Percentiles rank a stretch among this genome's conserved stretches.
Evolutionary conservation across 139 green algal species (phyloP).

Genomic region (Chlorella sp.): DNA sequence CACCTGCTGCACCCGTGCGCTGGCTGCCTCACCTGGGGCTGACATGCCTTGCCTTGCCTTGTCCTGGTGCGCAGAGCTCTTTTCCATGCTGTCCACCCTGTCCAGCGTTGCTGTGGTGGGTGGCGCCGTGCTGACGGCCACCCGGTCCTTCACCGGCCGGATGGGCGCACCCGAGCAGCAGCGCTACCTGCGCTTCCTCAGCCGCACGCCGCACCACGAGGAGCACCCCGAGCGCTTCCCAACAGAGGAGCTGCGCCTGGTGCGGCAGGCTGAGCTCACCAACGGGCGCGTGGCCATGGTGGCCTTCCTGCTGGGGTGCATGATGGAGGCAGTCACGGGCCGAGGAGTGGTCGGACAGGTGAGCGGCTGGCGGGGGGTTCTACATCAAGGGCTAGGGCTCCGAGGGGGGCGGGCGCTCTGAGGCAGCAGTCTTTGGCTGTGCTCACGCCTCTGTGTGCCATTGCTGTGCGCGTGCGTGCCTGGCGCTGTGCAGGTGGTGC

Average conservation of each 20-base stretch:
- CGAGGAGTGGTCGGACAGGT: too few relatives aligned
- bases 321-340: too few relatives aligned
- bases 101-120: background rate
- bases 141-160: background rate
- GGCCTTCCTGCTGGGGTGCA: too few relatives aligned
- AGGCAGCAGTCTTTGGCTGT: too few relatives aligned
- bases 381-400: too few relatives aligned
- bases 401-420: too few relatives aligned
- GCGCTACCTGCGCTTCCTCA: background rate
- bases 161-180: background rate
- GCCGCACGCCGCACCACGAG: background rate
- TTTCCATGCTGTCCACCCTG: background rate
- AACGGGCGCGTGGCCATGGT: conserved; percentile 43
- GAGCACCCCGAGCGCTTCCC: background rate
- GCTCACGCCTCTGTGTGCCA: too few relatives aligned
- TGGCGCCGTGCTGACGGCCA: background rate
- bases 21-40: too few relatives aligned
- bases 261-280: conserved; percentile 33
- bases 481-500: too few relatives aligned
- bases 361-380: too few relatives aligned
- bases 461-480: too few relatives aligned
- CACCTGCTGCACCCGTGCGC: too few relatives aligned
- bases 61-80: background rate
- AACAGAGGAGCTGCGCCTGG: background rate
- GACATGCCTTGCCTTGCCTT: background rate